phyloP scores from a whole-genome alignment of 2,329 filamentous ascomycete species.

The Corynespora cassiicola region DNA sequence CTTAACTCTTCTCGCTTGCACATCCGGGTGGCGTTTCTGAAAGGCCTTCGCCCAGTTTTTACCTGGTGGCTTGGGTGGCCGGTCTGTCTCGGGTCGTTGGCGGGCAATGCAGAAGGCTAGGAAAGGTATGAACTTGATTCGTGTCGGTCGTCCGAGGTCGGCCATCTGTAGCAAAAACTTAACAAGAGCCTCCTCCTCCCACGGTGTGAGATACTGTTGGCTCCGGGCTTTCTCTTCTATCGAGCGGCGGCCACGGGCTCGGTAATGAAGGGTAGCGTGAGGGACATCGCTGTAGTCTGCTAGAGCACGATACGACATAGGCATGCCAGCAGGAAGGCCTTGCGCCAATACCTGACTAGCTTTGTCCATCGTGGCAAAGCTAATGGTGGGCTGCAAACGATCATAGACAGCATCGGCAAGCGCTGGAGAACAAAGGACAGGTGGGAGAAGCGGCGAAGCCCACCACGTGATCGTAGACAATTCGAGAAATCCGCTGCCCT shows the following conservation, averaged over 20 bases:
- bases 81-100: constrained; percentile 17
- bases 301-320: too few species aligned
- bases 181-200: constrained; percentile 34
- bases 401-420: too few species aligned
- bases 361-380: too few species aligned
- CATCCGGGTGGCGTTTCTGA: constrained; percentile 15
- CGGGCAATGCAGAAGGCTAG: constrained; percentile 20
- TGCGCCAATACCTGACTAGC: constrained; percentile 3
- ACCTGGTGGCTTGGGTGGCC: constrained; percentile 13
- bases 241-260: constrained; percentile 28
- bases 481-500: too few species aligned
- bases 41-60: constrained; percentile 23
- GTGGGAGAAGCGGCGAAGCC: too few species aligned
- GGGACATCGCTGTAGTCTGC: constrained; percentile 10
- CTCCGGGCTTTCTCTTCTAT: constrained; percentile 31
- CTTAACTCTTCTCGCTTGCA: constrained; percentile 14
- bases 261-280: constrained; percentile 28
- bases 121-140: constrained; percentile 25
- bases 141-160: constrained; percentile 20
- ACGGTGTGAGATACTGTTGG: constrained; percentile 33
- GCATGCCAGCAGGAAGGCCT: constrained; percentile 2
- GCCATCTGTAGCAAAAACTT: constrained; percentile 21
- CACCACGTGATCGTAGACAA: too few species aligned
- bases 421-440: too few species aligned
- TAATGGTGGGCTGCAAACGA: too few species aligned